Evolutionary conservation across 2,329 filamentous ascomycete species (phyloP).

Genomic region (Grosmannia huntii): DNA sequence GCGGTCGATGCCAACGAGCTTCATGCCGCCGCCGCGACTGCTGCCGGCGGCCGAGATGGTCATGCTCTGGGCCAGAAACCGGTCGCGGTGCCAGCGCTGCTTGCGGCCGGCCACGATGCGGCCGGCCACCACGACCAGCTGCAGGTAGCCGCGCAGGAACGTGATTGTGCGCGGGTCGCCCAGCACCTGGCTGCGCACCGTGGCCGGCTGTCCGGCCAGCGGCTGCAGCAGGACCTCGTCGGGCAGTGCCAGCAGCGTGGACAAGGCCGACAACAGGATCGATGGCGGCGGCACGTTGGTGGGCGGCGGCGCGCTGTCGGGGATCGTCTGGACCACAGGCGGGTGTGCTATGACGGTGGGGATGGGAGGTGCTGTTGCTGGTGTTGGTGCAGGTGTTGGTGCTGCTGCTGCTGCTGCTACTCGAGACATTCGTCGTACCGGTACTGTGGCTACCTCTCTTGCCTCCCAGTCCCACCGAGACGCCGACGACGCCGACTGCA

Average conservation of each 20-base stretch:
- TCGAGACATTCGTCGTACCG: not conserved
- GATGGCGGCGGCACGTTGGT: conserved; percentile 84
- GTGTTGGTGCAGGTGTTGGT: not conserved
- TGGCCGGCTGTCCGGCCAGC: conserved; percentile 42
- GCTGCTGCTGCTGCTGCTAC: not conserved
- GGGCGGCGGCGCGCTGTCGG: conserved; percentile 44
- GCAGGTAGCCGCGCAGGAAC: conserved; percentile 53
- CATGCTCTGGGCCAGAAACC: conserved; percentile 74
- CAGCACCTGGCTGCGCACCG: conserved; percentile 49
- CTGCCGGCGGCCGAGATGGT: conserved; percentile 57
- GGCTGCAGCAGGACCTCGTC: conserved; percentile 53
- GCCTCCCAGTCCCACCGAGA: conserved; percentile 38
- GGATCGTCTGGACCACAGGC: conserved; percentile 2
- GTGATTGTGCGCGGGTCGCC: conserved; percentile 46
- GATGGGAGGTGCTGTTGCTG: not conserved
- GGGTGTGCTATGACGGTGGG: not conserved
- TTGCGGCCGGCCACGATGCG: conserved; percentile 76
- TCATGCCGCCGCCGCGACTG: conserved; percentile 71
- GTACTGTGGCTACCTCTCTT: conserved; percentile 16
- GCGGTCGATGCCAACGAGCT: conserved; percentile 75
- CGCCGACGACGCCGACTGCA: not conserved
- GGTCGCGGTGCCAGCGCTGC: conserved; percentile 82
- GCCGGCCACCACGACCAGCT: conserved; percentile 54
- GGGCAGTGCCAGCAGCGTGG: conserved; percentile 54
- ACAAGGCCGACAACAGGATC: conserved; percentile 65